These are phyloP conservation scores for Starmerella scarabaei DNA, from an alignment of 805 yeast species.

Conservation along the genomic window DNA sequence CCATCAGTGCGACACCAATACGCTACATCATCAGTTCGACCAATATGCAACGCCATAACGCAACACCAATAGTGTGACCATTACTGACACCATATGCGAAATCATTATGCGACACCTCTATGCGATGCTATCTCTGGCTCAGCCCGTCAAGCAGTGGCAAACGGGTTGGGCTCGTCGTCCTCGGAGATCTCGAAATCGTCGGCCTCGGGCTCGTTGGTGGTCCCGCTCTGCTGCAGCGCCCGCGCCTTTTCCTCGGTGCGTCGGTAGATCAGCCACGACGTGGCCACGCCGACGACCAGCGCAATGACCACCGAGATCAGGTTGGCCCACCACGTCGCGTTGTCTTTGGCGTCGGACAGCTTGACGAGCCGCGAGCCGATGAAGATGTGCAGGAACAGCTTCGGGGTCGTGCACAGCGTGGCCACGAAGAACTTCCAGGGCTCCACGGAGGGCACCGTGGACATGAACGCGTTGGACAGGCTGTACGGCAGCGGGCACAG, in stretches of 20 bases:
- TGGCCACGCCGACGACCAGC: slow-evolving; percentile 37
- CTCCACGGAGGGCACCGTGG: slow-evolving; percentile 68
- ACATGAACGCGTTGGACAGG: slow-evolving; percentile 80
- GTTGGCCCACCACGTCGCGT: slow-evolving; percentile 45
- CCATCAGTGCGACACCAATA: too few species aligned
- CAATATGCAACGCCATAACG: too few species aligned
- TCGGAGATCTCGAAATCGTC: slow-evolving; percentile 24
- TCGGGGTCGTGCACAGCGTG: slow-evolving; percentile 67
- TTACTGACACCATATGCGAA: too few species aligned
- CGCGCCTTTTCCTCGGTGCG: slow-evolving; percentile 30
- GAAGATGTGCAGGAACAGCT: slow-evolving; percentile 59
- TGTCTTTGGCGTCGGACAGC: slow-evolving; percentile 43
- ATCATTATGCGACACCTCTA: too few species aligned
- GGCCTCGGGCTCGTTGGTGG: slow-evolving; percentile 15
- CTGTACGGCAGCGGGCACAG: slow-evolving; percentile 91
- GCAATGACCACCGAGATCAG: slow-evolving; percentile 49
- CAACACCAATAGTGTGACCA: too few species aligned
- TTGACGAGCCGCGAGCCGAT: slow-evolving; percentile 63
- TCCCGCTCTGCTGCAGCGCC: slow-evolving; percentile 21
- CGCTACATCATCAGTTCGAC: too few species aligned
- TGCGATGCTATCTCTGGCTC: too few species aligned
- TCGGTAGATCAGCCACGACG: slow-evolving; percentile 56
- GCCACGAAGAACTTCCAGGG: slow-evolving; percentile 54
- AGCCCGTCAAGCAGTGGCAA: too few species aligned
- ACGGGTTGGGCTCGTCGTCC: slow-evolving; percentile 10